Percentiles rank a stretch among this genome's conserved stretches.
These are phyloP conservation scores for Petasospora rhodanensis DNA, from an alignment of 1,139 yeast species.

Conservation along the genomic window DNA sequence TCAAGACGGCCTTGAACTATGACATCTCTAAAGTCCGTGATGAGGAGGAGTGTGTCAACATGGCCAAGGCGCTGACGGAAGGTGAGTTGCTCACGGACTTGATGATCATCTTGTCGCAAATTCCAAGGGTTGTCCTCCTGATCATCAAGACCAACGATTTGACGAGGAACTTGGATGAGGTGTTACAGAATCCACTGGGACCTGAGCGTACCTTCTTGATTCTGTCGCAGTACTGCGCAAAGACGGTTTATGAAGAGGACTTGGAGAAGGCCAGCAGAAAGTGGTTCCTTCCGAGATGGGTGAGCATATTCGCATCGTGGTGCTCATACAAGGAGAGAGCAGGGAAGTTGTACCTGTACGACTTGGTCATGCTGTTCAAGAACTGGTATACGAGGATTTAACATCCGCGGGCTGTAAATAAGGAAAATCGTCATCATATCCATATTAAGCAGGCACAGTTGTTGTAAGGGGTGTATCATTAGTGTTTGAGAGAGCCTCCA, in stretches of 20 bases:
- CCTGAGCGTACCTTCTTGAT: conserved; percentile 84
- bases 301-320: conserved; percentile 43
- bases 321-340: conserved; percentile 46
- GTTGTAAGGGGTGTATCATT: background rate
- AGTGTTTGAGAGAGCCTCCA: conserved; percentile 1
- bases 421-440: background rate
- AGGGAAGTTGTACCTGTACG: conserved; percentile 54
- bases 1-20: conserved; percentile 61
- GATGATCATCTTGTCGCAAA: conserved; percentile 71
- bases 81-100: conserved; percentile 67
- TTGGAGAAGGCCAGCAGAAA: conserved; percentile 29
- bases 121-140: conserved; percentile 82
- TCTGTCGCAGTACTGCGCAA: conserved; percentile 86
- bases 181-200: conserved; percentile 76
- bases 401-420: too few species aligned
- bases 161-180: conserved; percentile 83
- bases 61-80: conserved; percentile 58
- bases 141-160: conserved; percentile 92
- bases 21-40: conserved; percentile 55
- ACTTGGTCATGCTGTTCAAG: conserved; percentile 35
- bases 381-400: conserved; percentile 17
- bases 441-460: too few species aligned
- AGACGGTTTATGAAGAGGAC: conserved; percentile 67
- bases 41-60: conserved; percentile 52
- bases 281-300: conserved; percentile 3